These are phyloP conservation scores for Pseudogymnoascus sp. DNA, from an alignment of 2,329 filamentous ascomycete species.

Conservation along the genomic window DNA sequence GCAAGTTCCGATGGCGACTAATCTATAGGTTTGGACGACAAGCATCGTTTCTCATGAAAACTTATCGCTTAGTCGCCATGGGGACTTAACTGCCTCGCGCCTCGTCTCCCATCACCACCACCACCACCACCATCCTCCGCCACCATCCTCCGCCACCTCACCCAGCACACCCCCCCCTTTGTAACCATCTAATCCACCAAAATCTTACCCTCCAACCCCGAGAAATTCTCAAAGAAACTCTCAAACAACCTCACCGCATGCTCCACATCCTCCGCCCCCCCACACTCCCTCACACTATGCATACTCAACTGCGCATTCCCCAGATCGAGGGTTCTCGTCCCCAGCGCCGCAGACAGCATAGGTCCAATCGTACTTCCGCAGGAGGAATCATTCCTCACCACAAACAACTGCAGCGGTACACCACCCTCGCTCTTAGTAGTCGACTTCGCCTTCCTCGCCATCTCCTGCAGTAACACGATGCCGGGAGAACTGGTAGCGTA, in stretches of 20 bases:
- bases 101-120: too few relatives aligned
- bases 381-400: constrained; percentile 88
- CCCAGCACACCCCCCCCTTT: not conserved
- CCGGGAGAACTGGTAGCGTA: constrained; percentile 96
- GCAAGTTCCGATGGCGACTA: too few relatives aligned
- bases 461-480: constrained; percentile 85
- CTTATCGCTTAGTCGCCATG: too few relatives aligned
- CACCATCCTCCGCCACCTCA: not conserved
- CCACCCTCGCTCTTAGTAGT: constrained; percentile 44
- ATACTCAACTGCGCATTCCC: constrained; percentile 93
- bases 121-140: too few relatives aligned
- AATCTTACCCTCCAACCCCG: constrained; percentile 73
- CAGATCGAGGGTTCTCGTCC: constrained; percentile 80
- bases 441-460: constrained; percentile 53
- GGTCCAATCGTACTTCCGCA: constrained; percentile 96
- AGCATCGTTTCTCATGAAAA: too few relatives aligned
- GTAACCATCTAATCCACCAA: constrained; percentile 56
- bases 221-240: constrained; percentile 78
- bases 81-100: too few relatives aligned
- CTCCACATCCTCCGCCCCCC: constrained; percentile 78
- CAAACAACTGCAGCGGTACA: constrained; percentile 89
- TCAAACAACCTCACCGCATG: constrained; percentile 80
- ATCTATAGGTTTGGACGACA: too few relatives aligned
- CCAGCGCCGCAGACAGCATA: constrained; percentile 83
- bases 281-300: constrained; percentile 94